phyloP scores from a whole-genome alignment of 257 asterid species.

The Jaltomata sinuosa region DNA sequence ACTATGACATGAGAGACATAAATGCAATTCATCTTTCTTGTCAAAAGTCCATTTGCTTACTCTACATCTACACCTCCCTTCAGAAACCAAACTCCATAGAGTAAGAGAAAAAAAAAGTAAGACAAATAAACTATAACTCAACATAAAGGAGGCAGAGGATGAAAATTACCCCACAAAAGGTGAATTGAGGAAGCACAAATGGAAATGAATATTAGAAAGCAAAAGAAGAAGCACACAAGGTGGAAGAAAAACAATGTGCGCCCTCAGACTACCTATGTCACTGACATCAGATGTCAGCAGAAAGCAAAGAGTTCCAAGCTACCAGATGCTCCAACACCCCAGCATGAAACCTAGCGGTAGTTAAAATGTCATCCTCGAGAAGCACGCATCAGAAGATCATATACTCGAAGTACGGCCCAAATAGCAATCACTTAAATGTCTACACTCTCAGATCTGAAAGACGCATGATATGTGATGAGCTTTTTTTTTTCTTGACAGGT shows the following conservation, averaged over 20 bases:
- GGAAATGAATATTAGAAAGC: not conserved
- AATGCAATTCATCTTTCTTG: not conserved
- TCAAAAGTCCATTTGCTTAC: not conserved
- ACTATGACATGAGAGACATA: not conserved
- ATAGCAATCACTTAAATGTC: not conserved
- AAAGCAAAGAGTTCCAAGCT: not conserved
- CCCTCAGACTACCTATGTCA: not conserved
- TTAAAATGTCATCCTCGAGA: too few relatives aligned
- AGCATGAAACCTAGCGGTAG: not conserved
- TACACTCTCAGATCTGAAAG: not conserved
- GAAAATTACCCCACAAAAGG: not conserved
- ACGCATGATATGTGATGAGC: not conserved
- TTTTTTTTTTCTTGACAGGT: not conserved
- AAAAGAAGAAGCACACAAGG: not conserved
- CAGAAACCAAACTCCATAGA: not conserved
- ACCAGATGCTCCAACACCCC: not conserved
- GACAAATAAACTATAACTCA: not conserved
- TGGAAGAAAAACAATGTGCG: not conserved
- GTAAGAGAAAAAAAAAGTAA: not conserved
- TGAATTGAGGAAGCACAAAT: not conserved
- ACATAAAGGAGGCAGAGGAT: not conserved
- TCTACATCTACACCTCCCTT: not conserved
- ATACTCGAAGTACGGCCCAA: not conserved
- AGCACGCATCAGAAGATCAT: too few relatives aligned
- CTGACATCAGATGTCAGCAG: not conserved